Base-by-base conservation (phyloP, 2,329 filamentous ascomycete species). In the Alternaria infectoria region DNA sequence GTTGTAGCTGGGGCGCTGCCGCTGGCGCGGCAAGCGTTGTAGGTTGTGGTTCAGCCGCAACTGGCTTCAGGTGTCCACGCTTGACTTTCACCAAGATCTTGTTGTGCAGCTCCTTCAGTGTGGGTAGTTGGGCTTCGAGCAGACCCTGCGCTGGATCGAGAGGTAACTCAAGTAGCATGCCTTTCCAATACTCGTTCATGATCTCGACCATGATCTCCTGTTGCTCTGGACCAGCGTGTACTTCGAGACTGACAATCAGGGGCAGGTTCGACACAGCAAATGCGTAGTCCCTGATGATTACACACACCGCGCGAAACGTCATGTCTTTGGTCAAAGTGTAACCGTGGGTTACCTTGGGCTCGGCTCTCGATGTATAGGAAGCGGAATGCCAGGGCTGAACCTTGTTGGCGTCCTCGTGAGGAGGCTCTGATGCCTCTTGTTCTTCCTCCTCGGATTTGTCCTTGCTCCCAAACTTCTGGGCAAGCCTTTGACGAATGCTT, bases 161-260 rank as follows among this genome's bases (percentile, higher is more conserved):
- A 7, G 77, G 88, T 81, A 85, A 40, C 82, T 93, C 89, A 11
- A 97, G 84, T 6, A 98, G 84, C 72, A 91, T 82, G 0, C 87
- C 89, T 44, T 86, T 87, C 93, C 94, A 99, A 67, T 92, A 91
- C 69, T 97, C 89, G 68, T 89, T 89, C 91, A 99, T 97, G 67
- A 98, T 97, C 59, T 92, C 87, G 11, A 97, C 94, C 92, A 98
- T 97, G 54, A 91, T 86, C 67, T 93, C 89, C 79, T 99, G 96
- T 79, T 98, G 95, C 57, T 92, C 88, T 2, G 86, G 83, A 64
- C 90, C 88, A 13, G 93, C 91, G 78, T 98, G 95, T 0, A 98
- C 92, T 80, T 99, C 96, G 6, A 98, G 85, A 77, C 93, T 97
- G 68, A 98, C 88, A 62, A 98, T 96, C 43, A 99, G 83, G 1